Conservation (phyloP, 2,329 filamentous ascomycete species). For the Penicillium digitatum region DNA sequence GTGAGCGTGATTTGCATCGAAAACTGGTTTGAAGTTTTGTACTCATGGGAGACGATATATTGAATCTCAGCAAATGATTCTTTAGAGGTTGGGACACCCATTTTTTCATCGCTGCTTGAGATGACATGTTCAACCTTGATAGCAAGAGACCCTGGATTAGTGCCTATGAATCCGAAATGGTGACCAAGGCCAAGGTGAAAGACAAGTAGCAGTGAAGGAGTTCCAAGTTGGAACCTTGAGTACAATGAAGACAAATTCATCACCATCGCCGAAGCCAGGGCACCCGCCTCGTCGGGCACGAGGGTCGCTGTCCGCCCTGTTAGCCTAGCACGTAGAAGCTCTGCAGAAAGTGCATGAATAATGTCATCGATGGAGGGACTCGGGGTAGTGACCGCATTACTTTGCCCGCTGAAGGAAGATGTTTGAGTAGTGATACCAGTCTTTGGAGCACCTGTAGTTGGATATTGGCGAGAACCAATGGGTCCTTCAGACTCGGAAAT, state of each 20-base stretch:
- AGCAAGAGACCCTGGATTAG: conserved; percentile 23
- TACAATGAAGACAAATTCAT: conserved; percentile 30
- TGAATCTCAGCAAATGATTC: conserved; percentile 9
- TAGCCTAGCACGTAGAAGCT: conserved; percentile 31
- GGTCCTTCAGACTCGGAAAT: neutral
- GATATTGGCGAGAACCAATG: neutral
- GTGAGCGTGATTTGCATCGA: conserved; percentile 27
- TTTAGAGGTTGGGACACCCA: conserved; percentile 5
- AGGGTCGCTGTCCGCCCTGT: conserved; percentile 29
- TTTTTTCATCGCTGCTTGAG: neutral
- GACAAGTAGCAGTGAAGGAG: conserved; percentile 29
- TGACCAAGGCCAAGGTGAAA: conserved; percentile 37
- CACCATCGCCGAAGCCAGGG: conserved; percentile 32
- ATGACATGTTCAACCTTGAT: conserved; percentile 23
- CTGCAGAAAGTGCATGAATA: conserved; percentile 29
- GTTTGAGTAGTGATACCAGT: neutral
- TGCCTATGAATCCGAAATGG: conserved; percentile 31
- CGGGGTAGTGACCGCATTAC: conserved; percentile 3
- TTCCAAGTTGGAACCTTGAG: conserved; percentile 23
- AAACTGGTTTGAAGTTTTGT: conserved; percentile 23
- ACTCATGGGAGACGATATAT: conserved; percentile 29
- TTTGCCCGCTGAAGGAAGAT: neutral
- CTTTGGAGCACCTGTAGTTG: neutral
- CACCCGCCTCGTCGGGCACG: conserved; percentile 29
- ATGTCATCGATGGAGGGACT: conserved; percentile 33